Evolutionary conservation across 2,329 filamentous ascomycete genomes (phyloP).

Genomic region (Simplicillium sp.): DNA sequence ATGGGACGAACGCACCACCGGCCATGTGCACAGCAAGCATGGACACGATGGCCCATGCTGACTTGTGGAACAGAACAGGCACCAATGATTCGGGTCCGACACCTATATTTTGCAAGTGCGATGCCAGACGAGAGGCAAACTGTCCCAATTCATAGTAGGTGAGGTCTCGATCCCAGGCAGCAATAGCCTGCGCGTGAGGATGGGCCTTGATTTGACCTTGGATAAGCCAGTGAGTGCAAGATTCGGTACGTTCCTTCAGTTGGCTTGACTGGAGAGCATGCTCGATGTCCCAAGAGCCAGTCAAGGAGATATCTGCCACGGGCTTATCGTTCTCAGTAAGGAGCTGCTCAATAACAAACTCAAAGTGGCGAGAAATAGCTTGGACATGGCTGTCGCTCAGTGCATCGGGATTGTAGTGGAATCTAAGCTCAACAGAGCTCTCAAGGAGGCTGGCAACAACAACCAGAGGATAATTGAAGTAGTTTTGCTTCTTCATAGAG

Average conservation of each 20-base stretch:
- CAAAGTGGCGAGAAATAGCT: slow-evolving; percentile 4
- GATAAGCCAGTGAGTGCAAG: slow-evolving; percentile 6
- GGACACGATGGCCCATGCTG: slow-evolving; percentile 6
- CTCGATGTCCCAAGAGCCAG: background rate
- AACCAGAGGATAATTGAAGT: slow-evolving; percentile 7
- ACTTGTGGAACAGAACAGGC: slow-evolving; percentile 7
- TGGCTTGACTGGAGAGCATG: slow-evolving; percentile 1
- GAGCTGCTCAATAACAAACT: slow-evolving; percentile 4
- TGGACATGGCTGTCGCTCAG: background rate
- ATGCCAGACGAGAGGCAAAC: background rate
- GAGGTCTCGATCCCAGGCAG: slow-evolving; percentile 11
- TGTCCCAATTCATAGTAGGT: slow-evolving; percentile 2
- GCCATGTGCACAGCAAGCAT: slow-evolving; percentile 7
- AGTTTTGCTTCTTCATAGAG: slow-evolving; percentile 6
- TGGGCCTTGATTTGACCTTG: background rate
- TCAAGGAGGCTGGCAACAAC: background rate
- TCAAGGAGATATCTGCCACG: background rate
- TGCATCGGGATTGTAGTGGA: slow-evolving; percentile 1
- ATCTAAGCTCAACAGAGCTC: background rate
- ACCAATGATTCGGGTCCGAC: slow-evolving; percentile 1
- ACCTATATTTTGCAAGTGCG: background rate
- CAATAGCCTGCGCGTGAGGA: slow-evolving; percentile 5
- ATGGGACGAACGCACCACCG: slow-evolving; percentile 5
- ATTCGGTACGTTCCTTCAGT: background rate
- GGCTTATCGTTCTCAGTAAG: background rate